These are phyloP conservation scores for Pichia sp. DNA, from an alignment of 1,139 yeast genomes.

Conservation along the genomic window DNA sequence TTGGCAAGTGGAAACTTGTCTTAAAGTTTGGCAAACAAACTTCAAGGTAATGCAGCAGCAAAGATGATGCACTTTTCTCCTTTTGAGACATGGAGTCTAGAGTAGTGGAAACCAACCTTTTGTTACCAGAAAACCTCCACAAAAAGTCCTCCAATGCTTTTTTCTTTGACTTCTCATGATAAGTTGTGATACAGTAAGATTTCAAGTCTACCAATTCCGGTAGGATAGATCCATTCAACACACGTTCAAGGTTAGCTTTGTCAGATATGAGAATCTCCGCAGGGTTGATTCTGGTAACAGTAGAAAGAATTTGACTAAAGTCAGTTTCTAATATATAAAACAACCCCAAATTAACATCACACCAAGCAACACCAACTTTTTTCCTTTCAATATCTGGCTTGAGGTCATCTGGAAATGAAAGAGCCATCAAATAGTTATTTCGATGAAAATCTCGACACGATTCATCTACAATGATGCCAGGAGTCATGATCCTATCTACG, in stretches of 20 bases:
- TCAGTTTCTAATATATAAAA: constrained; percentile 63
- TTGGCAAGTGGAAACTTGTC: constrained; percentile 50
- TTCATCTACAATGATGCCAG: constrained; percentile 91
- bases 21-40: constrained; percentile 51
- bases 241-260: constrained; percentile 27
- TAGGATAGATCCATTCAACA: constrained; percentile 50
- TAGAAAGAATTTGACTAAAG: constrained; percentile 50
- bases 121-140: constrained; percentile 31
- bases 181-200: constrained; percentile 57
- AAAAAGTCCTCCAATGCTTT: constrained; percentile 33
- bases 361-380: constrained; percentile 77
- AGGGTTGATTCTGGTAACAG: constrained; percentile 62
- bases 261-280: constrained; percentile 48
- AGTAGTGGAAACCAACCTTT: constrained; percentile 21
- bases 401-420: constrained; percentile 53
- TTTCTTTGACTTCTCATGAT: constrained; percentile 34
- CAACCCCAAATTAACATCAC: constrained; percentile 81
- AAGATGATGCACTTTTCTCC: constrained; percentile 51
- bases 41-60: constrained; percentile 52
- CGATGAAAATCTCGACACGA: constrained; percentile 68
- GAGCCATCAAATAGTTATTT: constrained; percentile 66
- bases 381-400: constrained; percentile 40
- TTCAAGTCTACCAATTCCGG: constrained; percentile 58
- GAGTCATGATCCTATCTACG: constrained; percentile 77
- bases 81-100: constrained; percentile 35